These are phyloP conservation scores for Leishmania guyanensis DNA, from an alignment of 208 protist genomes.

Conservation along the genomic window DNA sequence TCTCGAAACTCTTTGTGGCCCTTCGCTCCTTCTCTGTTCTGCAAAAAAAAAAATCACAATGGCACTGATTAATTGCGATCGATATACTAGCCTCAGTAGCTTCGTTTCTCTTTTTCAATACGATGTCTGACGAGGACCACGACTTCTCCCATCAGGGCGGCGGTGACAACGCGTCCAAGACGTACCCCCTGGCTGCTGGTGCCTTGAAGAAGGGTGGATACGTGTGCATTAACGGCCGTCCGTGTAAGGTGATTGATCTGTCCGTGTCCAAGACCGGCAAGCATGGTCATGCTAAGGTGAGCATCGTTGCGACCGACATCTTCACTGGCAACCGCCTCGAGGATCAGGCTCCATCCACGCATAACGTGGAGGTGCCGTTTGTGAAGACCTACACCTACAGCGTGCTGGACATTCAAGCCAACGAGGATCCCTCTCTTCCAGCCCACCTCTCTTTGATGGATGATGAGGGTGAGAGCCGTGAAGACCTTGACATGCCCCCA, in stretches of 20 bases:
- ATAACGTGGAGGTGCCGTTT: constrained; percentile 97
- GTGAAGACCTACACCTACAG: constrained; percentile 96
- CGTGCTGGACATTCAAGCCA: constrained; percentile 93
- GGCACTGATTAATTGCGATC: neutral
- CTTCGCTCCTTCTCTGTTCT: neutral
- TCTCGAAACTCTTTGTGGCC: neutral
- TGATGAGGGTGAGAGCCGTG: constrained; percentile 93
- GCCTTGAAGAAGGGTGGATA: constrained; percentile 91
- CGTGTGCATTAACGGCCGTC: constrained; percentile 88
- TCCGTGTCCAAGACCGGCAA: constrained; percentile 99
- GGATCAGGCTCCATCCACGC: constrained; percentile 96
- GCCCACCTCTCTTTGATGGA: constrained; percentile 90
- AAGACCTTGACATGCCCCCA: constrained; percentile 95
- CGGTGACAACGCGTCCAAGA: constrained; percentile 75
- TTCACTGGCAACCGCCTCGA: constrained; percentile 99
- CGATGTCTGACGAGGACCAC: constrained; percentile 70
- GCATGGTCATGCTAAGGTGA: constrained; percentile 99
- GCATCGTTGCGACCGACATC: constrained; percentile 97
- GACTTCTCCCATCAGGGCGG: constrained; percentile 70
- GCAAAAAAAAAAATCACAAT: neutral
- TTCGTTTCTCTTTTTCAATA: neutral
- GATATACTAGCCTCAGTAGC: neutral
- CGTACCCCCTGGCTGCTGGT: constrained; percentile 87
- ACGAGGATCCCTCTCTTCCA: constrained; percentile 79
- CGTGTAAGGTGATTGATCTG: constrained; percentile 98